Percentiles rank a stretch among this genome's conserved stretches.
Conservation (phyloP, 345 rosid species). For the Capsella bursapastoris region DNA sequence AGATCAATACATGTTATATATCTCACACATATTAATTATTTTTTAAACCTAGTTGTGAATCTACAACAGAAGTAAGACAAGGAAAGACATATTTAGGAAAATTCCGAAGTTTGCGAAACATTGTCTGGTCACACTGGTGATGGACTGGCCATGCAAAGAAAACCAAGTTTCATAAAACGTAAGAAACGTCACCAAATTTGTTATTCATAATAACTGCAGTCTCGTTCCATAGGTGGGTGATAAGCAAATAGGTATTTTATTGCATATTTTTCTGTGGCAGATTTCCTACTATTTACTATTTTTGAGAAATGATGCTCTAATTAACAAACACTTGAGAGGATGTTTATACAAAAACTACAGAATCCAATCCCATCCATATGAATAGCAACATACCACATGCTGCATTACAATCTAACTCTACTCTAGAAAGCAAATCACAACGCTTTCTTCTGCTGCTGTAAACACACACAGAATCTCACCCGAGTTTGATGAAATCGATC, state of each 20-base stretch:
- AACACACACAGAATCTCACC: slow-evolving; percentile 6
- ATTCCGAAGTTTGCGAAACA: background rate
- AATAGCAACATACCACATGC: slow-evolving; percentile 35
- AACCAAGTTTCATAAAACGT: background rate
- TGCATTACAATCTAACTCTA: slow-evolving; percentile 30
- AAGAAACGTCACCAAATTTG: background rate
- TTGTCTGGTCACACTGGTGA: background rate
- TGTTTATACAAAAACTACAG: slow-evolving; percentile 35
- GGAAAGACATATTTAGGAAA: background rate
- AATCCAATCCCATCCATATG: slow-evolving; percentile 25
- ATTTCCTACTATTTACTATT: background rate
- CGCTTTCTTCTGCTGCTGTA: slow-evolving; percentile 9
- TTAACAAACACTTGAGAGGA: slow-evolving; percentile 34
- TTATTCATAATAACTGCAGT: background rate
- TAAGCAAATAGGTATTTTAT: background rate
- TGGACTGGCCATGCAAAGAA: background rate
- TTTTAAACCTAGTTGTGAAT: too few relatives aligned
- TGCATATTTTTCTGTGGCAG: background rate
- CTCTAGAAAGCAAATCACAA: slow-evolving; percentile 4
- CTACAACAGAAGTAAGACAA: too few relatives aligned
- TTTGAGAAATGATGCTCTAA: background rate
- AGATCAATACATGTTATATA: background rate
- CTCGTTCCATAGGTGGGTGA: too few relatives aligned
- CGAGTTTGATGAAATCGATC: background rate
- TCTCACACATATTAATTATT: too few relatives aligned